Evolutionary conservation across 169 alveolate species (phyloP).

Genomic region (Cryptosporidium xiaoi): DNA sequence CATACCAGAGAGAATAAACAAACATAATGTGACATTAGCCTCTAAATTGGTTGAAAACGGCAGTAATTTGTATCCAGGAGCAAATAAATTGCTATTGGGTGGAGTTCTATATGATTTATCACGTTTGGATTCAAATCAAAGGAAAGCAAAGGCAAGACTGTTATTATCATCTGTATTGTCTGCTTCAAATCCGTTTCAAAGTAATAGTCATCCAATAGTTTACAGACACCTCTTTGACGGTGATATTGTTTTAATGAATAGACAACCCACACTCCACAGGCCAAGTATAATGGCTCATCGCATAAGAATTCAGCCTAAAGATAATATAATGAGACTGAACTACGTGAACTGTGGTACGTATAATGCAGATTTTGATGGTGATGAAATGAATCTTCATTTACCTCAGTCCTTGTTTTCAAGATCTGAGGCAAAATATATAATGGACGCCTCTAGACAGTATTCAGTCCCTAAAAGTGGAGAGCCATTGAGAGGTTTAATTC

Average conservation of each 20-base stretch:
- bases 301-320: slow-evolving; percentile 91
- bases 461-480: slow-evolving; percentile 97
- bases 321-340: slow-evolving; percentile 96
- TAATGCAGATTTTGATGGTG: slow-evolving; percentile 99
- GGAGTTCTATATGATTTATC: slow-evolving; percentile 74
- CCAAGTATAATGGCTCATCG: slow-evolving; percentile 96
- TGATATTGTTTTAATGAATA: slow-evolving; percentile 95
- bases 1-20: slow-evolving; percentile 94
- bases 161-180: slow-evolving; percentile 77
- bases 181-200: slow-evolving; percentile 53
- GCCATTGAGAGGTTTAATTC: slow-evolving; percentile 97
- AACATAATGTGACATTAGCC: slow-evolving; percentile 87
- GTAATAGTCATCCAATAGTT: slow-evolving; percentile 84
- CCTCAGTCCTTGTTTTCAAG: slow-evolving; percentile 94
- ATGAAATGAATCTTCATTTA: slow-evolving; percentile 98
- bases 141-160: slow-evolving; percentile 89
- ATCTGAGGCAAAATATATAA: slow-evolving; percentile 95
- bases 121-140: slow-evolving; percentile 80
- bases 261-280: slow-evolving; percentile 98
- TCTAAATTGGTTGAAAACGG: slow-evolving; percentile 93
- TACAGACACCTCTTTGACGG: slow-evolving; percentile 96
- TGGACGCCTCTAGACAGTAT: slow-evolving; percentile 95
- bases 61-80: slow-evolving; percentile 96
- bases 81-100: slow-evolving; percentile 82
- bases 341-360: slow-evolving; percentile 98